phyloP scores from a whole-genome alignment of 148 eudicot species.

The Pouteria glomerata region DNA sequence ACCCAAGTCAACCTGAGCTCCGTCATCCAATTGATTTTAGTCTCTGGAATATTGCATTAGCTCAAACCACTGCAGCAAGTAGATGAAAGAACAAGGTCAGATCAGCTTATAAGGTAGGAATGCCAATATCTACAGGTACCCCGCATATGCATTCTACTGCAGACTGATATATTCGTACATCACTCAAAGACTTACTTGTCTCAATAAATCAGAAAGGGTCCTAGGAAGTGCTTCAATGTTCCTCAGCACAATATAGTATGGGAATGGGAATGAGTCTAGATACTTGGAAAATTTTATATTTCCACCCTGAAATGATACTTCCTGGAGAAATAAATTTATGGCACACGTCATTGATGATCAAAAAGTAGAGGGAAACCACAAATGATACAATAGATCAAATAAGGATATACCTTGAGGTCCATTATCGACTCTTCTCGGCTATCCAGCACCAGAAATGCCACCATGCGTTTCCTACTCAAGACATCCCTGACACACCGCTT shows the following conservation, averaged over 20 bases:
- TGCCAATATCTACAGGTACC: slow-evolving; percentile 1
- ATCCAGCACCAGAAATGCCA: slow-evolving; percentile 80
- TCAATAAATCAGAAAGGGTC: slow-evolving; percentile 86
- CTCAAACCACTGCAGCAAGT: slow-evolving; percentile 86
- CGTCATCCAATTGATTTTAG: slow-evolving; percentile 16
- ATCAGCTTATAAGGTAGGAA: background rate
- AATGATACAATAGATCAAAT: background rate
- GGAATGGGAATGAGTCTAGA: slow-evolving; percentile 90
- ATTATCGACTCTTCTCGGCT: slow-evolving; percentile 65
- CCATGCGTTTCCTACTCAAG: slow-evolving; percentile 75
- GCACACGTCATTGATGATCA: background rate
- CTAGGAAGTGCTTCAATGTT: slow-evolving; percentile 88
- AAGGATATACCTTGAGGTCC: slow-evolving; percentile 52
- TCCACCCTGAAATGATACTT: slow-evolving; percentile 35
- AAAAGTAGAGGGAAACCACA: background rate
- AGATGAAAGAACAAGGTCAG: background rate
- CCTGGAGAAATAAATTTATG: slow-evolving; percentile 31
- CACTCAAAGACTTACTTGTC: slow-evolving; percentile 84
- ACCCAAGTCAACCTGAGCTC: background rate
- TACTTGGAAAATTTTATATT: slow-evolving; percentile 33
- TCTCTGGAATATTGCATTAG: slow-evolving; percentile 71
- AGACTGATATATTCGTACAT: no score
- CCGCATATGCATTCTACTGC: background rate
- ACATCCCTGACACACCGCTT: slow-evolving; percentile 70
- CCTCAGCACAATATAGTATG: slow-evolving; percentile 76